Conservation (phyloP, 78 protist genomes). For the Paulinella micropora region DNA sequence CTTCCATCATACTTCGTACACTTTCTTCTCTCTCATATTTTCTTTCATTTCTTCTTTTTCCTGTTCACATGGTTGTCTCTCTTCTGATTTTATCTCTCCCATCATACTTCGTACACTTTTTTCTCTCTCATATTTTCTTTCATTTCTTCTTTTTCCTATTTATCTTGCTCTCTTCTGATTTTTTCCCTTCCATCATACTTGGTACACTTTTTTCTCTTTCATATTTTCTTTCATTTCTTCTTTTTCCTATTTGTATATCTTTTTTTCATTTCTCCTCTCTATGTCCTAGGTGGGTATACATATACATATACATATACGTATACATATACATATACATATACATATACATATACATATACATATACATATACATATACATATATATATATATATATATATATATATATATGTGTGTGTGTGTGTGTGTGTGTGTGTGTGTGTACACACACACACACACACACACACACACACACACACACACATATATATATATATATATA, state of each 20-base stretch:
- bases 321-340: neutral
- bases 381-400: neutral
- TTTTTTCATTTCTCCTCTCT: too few relatives aligned
- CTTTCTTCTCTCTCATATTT: neutral
- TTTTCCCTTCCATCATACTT: too few relatives aligned
- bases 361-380: neutral
- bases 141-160: neutral
- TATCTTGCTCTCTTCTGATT: neutral
- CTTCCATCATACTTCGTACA: neutral
- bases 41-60: neutral
- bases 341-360: neutral
- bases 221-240: neutral
- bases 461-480: neutral
- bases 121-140: neutral
- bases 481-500: neutral
- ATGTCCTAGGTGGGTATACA: neutral
- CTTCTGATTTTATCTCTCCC: too few relatives aligned
- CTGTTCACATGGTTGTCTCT: neutral
- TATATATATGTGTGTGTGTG: neutral
- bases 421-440: neutral
- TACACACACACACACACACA: neutral
- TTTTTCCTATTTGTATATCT: neutral
- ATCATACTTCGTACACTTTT: neutral
- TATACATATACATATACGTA: neutral
- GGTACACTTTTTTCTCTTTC: neutral